phyloP scores from a whole-genome alignment of 805 yeast genomes.

The Candida nonsorbophila region DNA sequence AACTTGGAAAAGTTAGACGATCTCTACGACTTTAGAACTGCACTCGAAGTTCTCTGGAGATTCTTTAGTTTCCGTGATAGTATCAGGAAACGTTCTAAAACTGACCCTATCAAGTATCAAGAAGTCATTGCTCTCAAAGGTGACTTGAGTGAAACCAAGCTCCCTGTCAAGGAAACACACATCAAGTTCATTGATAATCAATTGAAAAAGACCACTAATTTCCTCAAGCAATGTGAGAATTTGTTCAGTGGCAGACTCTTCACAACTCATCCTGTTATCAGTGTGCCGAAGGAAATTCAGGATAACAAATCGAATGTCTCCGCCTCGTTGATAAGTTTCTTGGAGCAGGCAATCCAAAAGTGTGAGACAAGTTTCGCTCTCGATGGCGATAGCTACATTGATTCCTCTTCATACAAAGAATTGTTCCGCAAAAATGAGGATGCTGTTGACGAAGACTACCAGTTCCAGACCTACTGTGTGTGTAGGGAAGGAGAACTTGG shows the following conservation, averaged over 20 bases:
- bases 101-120: too few relatives aligned
- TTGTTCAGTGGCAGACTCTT: too few relatives aligned
- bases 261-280: too few relatives aligned
- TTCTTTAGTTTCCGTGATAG: too few relatives aligned
- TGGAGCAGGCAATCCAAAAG: constrained; percentile 11
- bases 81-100: constrained; percentile 13
- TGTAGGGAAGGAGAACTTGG: constrained; percentile 59
- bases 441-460: constrained; percentile 7
- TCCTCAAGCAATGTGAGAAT: too few relatives aligned
- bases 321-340: constrained; percentile 2
- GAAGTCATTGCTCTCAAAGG: too few relatives aligned
- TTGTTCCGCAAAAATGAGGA: constrained; percentile 7
- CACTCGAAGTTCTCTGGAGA: constrained; percentile 6
- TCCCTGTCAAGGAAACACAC: constrained; percentile 5
- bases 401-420: constrained; percentile 18
- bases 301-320: constrained; percentile 1
- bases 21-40: constrained; percentile 17
- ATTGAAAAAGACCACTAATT: too few relatives aligned
- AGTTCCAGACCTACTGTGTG: constrained; percentile 42
- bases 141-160: constrained; percentile 11
- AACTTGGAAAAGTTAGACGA: constrained; percentile 20
- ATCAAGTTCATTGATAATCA: background rate
- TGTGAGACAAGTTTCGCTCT: constrained; percentile 18
- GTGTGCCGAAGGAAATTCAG: too few relatives aligned
- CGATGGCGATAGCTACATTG: constrained; percentile 20